Evolutionary conservation across 179 eudicot genomes (phyloP).

Genomic region (Spinacia oleracea): DNA sequence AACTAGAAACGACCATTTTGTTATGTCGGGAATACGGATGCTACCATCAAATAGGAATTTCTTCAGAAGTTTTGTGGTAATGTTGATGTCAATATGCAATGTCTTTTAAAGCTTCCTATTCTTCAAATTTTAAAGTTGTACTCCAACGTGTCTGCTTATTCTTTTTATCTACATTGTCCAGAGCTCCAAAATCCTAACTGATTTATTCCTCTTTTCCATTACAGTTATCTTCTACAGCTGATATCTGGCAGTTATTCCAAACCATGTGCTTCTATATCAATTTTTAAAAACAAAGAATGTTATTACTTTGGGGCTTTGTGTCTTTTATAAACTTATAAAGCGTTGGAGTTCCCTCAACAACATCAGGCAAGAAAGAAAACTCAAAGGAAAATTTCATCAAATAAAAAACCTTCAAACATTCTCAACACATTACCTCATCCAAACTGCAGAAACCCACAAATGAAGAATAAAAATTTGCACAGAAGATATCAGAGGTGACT

Average conservation of each 20-base stretch:
- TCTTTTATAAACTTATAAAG: no score
- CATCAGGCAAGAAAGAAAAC: conserved; percentile 13
- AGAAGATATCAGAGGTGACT: conserved; percentile 42
- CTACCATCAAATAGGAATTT: background rate
- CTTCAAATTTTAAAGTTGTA: background rate
- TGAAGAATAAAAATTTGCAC: conserved; percentile 33
- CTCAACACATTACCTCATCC: conserved; percentile 25
- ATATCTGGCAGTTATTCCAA: background rate
- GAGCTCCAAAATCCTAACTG: background rate
- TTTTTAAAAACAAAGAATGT: conserved; percentile 9
- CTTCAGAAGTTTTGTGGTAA: background rate
- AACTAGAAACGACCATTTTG: background rate
- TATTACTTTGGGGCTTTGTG: background rate
- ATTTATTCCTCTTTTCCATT: background rate
- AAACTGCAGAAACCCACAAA: conserved; percentile 29
- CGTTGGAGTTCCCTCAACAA: conserved; percentile 7
- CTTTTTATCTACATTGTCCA: no score
- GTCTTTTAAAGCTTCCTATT: background rate
- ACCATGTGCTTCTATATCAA: background rate
- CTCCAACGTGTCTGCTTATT: background rate
- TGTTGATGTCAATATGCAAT: background rate
- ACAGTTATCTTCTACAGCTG: background rate
- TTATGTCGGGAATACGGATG: background rate
- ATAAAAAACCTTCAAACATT: conserved; percentile 3
- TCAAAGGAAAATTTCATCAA: background rate